Percentiles rank a stretch among this genome's conserved stretches.
Conservation (phyloP, 2,329 filamentous ascomycete species). For the Fusarium sp. region DNA sequence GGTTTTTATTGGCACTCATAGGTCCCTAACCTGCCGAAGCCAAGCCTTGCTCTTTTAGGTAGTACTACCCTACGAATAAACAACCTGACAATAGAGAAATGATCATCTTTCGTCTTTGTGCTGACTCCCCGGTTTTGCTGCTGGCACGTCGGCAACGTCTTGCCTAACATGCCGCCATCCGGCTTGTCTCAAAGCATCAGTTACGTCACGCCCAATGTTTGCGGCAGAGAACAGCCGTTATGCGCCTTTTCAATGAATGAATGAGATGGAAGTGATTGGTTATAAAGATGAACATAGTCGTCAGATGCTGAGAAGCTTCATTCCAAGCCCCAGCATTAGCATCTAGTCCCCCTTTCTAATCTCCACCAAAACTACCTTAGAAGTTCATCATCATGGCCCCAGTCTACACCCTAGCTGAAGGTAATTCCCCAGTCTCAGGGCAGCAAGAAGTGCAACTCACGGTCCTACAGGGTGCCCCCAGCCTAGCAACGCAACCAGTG, state of each 20-base stretch:
- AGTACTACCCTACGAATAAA: not conserved
- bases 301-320: not conserved
- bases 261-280: not conserved
- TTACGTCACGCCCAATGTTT: not conserved
- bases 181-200: not conserved
- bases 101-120: not conserved
- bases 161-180: not conserved
- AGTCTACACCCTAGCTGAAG: constrained; percentile 5
- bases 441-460: not conserved
- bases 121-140: not conserved
- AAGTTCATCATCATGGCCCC: not conserved
- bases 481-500: constrained; percentile 2
- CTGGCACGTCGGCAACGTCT: not conserved
- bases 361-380: not conserved
- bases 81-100: not conserved
- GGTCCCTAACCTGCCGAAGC: not conserved
- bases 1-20: not conserved
- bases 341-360: not conserved
- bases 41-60: not conserved
- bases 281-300: not conserved
- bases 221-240: not conserved
- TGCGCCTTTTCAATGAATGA: not conserved
- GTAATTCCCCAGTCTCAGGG: not conserved
- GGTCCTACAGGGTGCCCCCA: not conserved
- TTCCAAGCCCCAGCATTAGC: not conserved